Evolutionary conservation across 768 basidiomycete genomes (phyloP), one percentile per base, ranked within the genome.

Genomic region (Boletellus sp.): DNA sequence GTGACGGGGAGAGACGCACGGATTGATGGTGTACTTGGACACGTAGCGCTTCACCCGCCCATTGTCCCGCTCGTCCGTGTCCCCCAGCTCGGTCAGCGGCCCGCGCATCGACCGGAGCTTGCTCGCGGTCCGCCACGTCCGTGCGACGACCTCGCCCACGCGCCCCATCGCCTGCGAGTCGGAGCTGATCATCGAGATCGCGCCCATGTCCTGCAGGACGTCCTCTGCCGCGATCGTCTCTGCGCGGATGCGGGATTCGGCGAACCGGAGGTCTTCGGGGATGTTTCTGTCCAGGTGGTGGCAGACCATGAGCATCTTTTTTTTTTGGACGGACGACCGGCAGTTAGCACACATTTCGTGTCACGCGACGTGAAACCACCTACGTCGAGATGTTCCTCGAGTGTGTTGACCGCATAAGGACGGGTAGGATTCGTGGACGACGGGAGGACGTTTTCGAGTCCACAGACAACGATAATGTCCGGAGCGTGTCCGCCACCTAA

Each of bases 161-260:
- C 95, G 83, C 10, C 95, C 94, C 96, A 99, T 98, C 0, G 96
- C 96, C 68, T 97, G 96, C 3, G 93, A 87, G 65, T 99, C 96
- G 3, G 90, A 93, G 56, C 87, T 90, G 57, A 97, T 94, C 84
- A 98, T 97, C 3, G 92, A 88, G 37, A 99, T 96, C 3, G 96
- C 94, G 3, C 96, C 96, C 2, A 69, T 79, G 61, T 95, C 94
- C 36, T 95, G 93, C 26, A 96, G 72, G 16, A 98, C 87, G 63
- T 99, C 96, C 67, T 99, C 96, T 1, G 96, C 96, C 0, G 96
- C 96, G 38, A 98, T 87, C 0, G 96, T 99, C 72, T 98, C 95
- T 0, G 83, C 92, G 32, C 96, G 83, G 60, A 99, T 98, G 32
- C 96, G 88, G 8, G 95, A 97, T 56, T 98, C 94, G 4, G 96